Evolutionary conservation across 1,284 basidiomycete species (phyloP).

Genomic region (Grifola frondosa): DNA sequence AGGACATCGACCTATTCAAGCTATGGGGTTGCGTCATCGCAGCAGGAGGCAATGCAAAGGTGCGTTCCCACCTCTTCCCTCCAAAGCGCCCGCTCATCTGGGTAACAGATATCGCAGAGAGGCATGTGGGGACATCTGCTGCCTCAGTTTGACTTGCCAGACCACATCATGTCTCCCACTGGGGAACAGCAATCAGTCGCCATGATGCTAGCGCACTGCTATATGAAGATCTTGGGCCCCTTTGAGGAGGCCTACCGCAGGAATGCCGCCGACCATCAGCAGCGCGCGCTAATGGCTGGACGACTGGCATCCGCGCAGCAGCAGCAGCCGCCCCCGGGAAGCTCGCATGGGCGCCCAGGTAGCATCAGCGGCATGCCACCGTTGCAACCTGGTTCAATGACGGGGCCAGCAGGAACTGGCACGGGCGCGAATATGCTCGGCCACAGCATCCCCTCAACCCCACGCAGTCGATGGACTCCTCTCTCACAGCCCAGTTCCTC

Average conservation of each 20-base stretch:
- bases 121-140: slow-evolving; percentile 53
- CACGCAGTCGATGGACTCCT: slow-evolving; percentile 11
- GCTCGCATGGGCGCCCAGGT: slow-evolving; percentile 14
- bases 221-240: slow-evolving; percentile 57
- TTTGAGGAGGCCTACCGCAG: slow-evolving; percentile 70
- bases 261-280: slow-evolving; percentile 57
- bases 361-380: slow-evolving; percentile 15
- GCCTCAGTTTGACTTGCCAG: slow-evolving; percentile 62
- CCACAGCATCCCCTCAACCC: slow-evolving; percentile 11
- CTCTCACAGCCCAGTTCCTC: slow-evolving; percentile 17
- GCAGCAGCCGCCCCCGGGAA: slow-evolving; percentile 20
- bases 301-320: slow-evolving; percentile 17
- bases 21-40: slow-evolving; percentile 60
- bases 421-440: slow-evolving; percentile 11
- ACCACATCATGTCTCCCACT: slow-evolving; percentile 46
- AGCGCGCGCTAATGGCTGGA: slow-evolving; percentile 43
- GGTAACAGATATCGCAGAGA: slow-evolving; percentile 36
- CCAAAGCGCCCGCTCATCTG: slow-evolving; percentile 2
- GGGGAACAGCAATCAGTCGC: slow-evolving; percentile 48
- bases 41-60: slow-evolving; percentile 57
- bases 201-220: slow-evolving; percentile 52
- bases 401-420: slow-evolving; percentile 22
- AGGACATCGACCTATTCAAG: slow-evolving; percentile 76
- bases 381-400: slow-evolving; percentile 29
- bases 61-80: slow-evolving; percentile 33